phyloP scores from a whole-genome alignment of 805 yeast species.

The Komagataella mondaviorum region DNA sequence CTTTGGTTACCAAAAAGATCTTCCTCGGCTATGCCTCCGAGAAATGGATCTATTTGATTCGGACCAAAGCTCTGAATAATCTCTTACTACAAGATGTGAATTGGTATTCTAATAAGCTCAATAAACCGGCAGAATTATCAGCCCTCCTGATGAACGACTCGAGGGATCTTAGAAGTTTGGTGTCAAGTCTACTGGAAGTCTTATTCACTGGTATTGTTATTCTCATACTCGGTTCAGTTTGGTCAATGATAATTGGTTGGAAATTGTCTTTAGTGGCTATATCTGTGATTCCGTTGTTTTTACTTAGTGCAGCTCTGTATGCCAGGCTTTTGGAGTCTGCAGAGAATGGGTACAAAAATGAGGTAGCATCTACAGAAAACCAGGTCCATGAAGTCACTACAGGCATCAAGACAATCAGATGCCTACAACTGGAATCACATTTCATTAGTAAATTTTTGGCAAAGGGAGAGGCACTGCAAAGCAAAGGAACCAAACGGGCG shows the following conservation, averaged over 20 bases:
- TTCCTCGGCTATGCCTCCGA: constrained; percentile 51
- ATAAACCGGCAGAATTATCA: constrained; percentile 37
- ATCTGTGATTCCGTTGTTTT: constrained; percentile 56
- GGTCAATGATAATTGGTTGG: constrained; percentile 83
- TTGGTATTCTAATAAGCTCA: constrained; percentile 32
- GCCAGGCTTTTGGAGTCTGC: constrained; percentile 33
- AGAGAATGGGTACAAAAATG: constrained; percentile 48
- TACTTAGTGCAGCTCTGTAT: constrained; percentile 35
- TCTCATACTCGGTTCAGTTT: constrained; percentile 46
- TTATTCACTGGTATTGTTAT: constrained; percentile 39
- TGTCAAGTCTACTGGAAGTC: constrained; percentile 48
- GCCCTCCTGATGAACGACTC: constrained; percentile 71
- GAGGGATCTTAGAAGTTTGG: constrained; percentile 57
- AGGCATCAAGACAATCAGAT: constrained; percentile 51
- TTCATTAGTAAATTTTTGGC: constrained; percentile 27
- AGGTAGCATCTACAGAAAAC: constrained; percentile 41
- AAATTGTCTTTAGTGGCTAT: constrained; percentile 72
- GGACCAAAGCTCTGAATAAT: constrained; percentile 32
- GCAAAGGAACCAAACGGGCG: constrained; percentile 37
- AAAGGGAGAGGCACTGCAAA: constrained; percentile 18
- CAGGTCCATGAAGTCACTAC: constrained; percentile 35
- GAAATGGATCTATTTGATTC: constrained; percentile 42
- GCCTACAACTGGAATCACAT: constrained; percentile 34
- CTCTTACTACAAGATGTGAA: constrained; percentile 36
- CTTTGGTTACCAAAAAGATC: constrained; percentile 35